A percentile compares a stretch with the other conserved stretches of the same genome.
These are phyloP conservation scores for Quercus lobata DNA, from an alignment of 331 rosid genomes.

Conservation along the genomic window DNA sequence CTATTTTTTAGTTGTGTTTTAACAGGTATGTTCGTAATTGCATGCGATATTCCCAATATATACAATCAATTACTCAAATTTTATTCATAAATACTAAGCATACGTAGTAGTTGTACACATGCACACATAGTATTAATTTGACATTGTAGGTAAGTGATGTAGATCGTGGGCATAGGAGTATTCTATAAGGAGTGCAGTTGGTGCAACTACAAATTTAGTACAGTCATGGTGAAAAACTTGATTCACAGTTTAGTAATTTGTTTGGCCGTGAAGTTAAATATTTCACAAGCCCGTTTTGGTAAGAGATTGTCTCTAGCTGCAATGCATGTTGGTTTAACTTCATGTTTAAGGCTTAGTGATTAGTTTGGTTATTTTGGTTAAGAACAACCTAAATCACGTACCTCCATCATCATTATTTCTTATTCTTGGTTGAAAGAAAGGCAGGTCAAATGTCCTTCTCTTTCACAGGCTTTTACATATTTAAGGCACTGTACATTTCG, in stretches of 20 bases:
- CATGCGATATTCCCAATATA: too few species aligned
- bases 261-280: not conserved
- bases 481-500: not conserved
- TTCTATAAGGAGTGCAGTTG: conserved; percentile 13
- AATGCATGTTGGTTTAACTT: not conserved
- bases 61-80: too few species aligned
- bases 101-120: too few species aligned
- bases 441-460: conserved; percentile 3
- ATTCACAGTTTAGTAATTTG: not conserved
- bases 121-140: not conserved
- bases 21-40: too few species aligned
- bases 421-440: not conserved
- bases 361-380: not conserved
- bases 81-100: too few species aligned
- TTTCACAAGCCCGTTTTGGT: not conserved
- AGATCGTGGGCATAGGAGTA: not conserved
- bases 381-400: not conserved
- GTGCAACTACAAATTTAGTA: conserved; percentile 15
- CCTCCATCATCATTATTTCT: not conserved
- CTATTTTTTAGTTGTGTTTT: too few species aligned
- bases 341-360: not conserved
- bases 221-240: not conserved
- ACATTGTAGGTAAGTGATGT: not conserved
- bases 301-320: not conserved
- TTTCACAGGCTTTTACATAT: not conserved